Evolutionary conservation across 257 asterid genomes (phyloP), one percentile per base, ranked within the genome.

Genomic region (Cinchona pubescens): DNA sequence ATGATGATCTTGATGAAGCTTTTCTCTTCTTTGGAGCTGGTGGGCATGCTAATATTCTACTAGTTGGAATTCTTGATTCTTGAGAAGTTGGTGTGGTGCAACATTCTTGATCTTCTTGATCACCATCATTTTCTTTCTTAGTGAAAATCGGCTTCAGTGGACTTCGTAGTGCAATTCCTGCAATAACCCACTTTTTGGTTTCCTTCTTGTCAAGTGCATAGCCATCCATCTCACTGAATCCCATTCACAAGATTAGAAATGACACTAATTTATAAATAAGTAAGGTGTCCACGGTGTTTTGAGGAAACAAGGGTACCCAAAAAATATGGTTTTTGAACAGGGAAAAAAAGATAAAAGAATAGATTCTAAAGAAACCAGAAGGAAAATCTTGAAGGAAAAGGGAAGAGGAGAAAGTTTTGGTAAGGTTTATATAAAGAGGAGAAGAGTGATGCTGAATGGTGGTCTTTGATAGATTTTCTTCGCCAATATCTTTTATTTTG

Each of bases 21-120:
- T 82, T 86, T 71, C 84, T 78, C 81, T 86, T 86, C 78, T 79
- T 84, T 0, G 88, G 86, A 65, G 90, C 80, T 0, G 88, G 86
- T 7, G 90, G 90, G 69, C 88, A 86, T 21, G 67, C 64, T 32
- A n/a, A n/a, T n/a, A 70, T 42, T 70, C 35, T 80, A 15, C 49
- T 63, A n/a, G n/a, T n/a, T 14, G 84, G 67, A 25, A 78, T 80
- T 79, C 73, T 84, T 38, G 88, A 78, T 35, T 72, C 85, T 34
- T 77, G 86, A 19, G 86, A 82, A 14, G 80, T 84, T 48, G 90
- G 90, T 25, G 90, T 86, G 15, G 76, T 80, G 16, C 75, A 81
- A 61, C 27, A 61, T 15, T 77, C 79, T 37, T n/a, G n/a, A n/a
- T 80, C 78, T 46, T 55, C 77, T 5, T 61, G 66, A 14, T 64